phyloP scores from a whole-genome alignment of 805 yeast species.

The Sugiyamaella mastotermitis region DNA sequence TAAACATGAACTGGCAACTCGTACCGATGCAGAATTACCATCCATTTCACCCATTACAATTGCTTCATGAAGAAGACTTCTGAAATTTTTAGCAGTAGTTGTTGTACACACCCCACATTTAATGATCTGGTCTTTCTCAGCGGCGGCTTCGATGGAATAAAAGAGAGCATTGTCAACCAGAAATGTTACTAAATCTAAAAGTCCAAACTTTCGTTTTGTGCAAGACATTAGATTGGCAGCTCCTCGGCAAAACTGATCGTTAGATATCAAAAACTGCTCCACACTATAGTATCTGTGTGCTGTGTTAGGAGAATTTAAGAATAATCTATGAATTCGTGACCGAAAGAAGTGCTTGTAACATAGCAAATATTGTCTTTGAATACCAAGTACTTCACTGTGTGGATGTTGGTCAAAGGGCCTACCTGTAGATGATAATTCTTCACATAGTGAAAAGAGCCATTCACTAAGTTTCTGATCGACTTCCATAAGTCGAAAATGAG shows the following conservation, averaged over 20 bases:
- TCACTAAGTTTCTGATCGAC: conserved; percentile 13
- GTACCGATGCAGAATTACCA: conserved; percentile 4
- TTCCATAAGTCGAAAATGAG: conserved; percentile 7
- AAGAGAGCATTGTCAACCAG: conserved; percentile 16
- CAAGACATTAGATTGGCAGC: conserved; percentile 9
- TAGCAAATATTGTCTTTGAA: conserved; percentile 9
- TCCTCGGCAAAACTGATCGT: conserved; percentile 8
- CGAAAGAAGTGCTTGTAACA: conserved; percentile 14
- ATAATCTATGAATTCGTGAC: conserved; percentile 16
- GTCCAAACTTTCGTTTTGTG: conserved; percentile 3
- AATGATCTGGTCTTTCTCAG: conserved; percentile 6
- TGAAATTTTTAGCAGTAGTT: conserved; percentile 3
- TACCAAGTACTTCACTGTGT: neutral
- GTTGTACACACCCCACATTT: conserved; percentile 6
- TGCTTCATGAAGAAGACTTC: conserved; percentile 2
- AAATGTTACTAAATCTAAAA: conserved; percentile 12
- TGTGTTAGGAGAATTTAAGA: conserved; percentile 1
- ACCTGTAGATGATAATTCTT: conserved; percentile 3
- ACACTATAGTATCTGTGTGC: conserved; percentile 5
- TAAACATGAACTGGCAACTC: conserved; percentile 12
- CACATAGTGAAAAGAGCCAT: conserved; percentile 11
- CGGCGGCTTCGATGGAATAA: conserved; percentile 11
- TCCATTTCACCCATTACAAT: neutral
- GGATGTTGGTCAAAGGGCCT: neutral
- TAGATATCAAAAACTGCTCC: conserved; percentile 12